phyloP scores from a whole-genome alignment of 2,329 filamentous ascomycete species.

The Cladophialophora chaetospira region DNA sequence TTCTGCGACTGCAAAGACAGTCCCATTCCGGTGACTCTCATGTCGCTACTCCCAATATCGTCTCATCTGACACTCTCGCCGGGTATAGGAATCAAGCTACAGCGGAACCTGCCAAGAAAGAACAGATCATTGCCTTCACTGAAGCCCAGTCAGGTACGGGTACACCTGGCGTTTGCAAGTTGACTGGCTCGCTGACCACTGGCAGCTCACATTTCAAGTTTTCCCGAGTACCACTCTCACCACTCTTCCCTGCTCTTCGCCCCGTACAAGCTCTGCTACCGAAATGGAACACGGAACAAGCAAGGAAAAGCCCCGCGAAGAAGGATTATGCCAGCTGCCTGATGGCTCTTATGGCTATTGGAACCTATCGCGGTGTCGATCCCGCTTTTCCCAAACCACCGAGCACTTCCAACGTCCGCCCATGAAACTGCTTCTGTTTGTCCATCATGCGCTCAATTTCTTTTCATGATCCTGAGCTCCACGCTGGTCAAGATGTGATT shows the following conservation, averaged over 20 bases:
- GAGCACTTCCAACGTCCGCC: background rate
- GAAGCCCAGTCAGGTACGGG: background rate
- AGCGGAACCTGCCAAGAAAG: background rate
- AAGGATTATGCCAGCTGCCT: constrained; percentile 6
- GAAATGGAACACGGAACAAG: constrained; percentile 3
- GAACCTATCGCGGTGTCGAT: background rate
- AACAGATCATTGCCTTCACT: background rate
- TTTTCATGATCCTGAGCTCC: constrained; percentile 21
- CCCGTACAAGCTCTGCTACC: background rate
- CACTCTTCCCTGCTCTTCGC: too few relatives aligned
- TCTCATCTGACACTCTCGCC: too few relatives aligned
- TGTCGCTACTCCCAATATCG: too few relatives aligned
- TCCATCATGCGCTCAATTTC: constrained; percentile 22
- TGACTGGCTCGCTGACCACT: background rate
- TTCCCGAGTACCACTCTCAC: background rate
- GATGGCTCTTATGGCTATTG: background rate
- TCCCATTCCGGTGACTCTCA: too few relatives aligned
- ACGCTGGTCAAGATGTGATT: constrained; percentile 3
- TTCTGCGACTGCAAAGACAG: background rate
- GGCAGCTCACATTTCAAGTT: background rate
- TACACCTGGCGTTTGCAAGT: background rate
- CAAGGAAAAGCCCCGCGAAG: background rate
- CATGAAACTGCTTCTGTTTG: constrained; percentile 26
- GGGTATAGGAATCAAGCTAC: too few relatives aligned
- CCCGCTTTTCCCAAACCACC: constrained; percentile 16